Evolutionary conservation across 192 early-diverging fungal genomes (phyloP).

Genomic region (Backusella tarrabulga): DNA sequence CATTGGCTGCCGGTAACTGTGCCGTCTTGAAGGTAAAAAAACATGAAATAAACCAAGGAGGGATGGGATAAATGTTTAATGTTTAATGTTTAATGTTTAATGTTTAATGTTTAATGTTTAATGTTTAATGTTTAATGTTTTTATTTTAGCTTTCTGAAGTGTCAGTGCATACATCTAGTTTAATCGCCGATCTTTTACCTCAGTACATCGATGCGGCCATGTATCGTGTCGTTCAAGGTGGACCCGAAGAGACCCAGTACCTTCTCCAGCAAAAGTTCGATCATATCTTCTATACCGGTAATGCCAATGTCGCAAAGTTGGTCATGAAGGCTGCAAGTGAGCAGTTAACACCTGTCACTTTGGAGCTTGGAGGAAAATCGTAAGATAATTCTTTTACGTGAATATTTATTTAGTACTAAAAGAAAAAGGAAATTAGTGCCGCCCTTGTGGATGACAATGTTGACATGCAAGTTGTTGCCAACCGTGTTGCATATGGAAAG

Average conservation of each 20-base stretch:
- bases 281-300: slow-evolving; percentile 94
- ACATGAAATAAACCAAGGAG: background rate
- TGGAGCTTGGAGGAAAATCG: slow-evolving; percentile 94
- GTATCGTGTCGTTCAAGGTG: slow-evolving; percentile 79
- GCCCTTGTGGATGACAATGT: slow-evolving; percentile 62
- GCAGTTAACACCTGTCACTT: slow-evolving; percentile 81
- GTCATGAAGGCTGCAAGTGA: slow-evolving; percentile 83
- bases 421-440: slow-evolving; percentile 37
- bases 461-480: slow-evolving; percentile 65
- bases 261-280: slow-evolving; percentile 82
- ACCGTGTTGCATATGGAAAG: slow-evolving; percentile 81
- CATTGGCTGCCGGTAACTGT: slow-evolving; percentile 90
- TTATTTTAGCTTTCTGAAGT: slow-evolving; percentile 73
- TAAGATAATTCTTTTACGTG: slow-evolving; percentile 9
- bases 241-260: slow-evolving; percentile 64
- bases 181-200: slow-evolving; percentile 63
- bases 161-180: slow-evolving; percentile 59
- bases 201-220: slow-evolving; percentile 71
- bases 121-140: background rate
- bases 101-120: background rate
- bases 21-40: slow-evolving; percentile 55
- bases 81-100: background rate
- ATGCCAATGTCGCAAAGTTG: slow-evolving; percentile 71
- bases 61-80: background rate
- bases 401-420: background rate